Percentiles rank a stretch among this genome's conserved stretches.
phyloP scores from a whole-genome alignment of 2,329 filamentous ascomycete species.

The Microsporum audouinii region DNA sequence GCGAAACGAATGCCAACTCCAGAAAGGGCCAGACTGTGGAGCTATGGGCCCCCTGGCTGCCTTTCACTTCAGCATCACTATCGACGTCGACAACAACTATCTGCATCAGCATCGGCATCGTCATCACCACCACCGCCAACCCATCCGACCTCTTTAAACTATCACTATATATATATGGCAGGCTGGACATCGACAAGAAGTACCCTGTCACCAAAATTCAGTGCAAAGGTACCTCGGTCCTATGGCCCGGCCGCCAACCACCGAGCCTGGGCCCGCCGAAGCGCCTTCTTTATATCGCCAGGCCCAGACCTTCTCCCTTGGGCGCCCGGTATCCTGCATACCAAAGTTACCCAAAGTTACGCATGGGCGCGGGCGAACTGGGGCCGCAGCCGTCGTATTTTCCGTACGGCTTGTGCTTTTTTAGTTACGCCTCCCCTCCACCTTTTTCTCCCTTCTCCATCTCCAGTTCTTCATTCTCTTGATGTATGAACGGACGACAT shows the following conservation, averaged over 20 bases:
- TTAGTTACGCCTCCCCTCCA: not conserved
- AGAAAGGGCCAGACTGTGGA: not conserved
- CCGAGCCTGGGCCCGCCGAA: not conserved
- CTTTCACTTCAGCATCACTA: not conserved
- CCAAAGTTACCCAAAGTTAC: conserved; percentile 3
- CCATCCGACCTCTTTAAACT: not conserved
- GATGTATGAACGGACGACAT: not conserved
- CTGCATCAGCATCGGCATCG: not conserved
- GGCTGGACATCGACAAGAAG: not conserved
- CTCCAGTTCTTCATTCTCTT: not conserved
- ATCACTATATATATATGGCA: not conserved
- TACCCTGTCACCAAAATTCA: not conserved
- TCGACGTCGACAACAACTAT: not conserved
- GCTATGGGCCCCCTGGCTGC: not conserved
- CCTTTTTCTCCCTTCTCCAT: not conserved
- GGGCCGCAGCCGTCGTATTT: not conserved
- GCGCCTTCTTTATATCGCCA: not conserved
- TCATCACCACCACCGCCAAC: no score
- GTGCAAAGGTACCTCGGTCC: not conserved
- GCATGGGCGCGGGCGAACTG: conserved; percentile 1
- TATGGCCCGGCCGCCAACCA: not conserved
- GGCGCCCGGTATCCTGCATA: not conserved
- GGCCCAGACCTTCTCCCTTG: not conserved
- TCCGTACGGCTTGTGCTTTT: not conserved
- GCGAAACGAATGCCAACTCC: not conserved